Evolutionary conservation across 257 asterid genomes (phyloP).

Genomic region (Paulownia fortunei): DNA sequence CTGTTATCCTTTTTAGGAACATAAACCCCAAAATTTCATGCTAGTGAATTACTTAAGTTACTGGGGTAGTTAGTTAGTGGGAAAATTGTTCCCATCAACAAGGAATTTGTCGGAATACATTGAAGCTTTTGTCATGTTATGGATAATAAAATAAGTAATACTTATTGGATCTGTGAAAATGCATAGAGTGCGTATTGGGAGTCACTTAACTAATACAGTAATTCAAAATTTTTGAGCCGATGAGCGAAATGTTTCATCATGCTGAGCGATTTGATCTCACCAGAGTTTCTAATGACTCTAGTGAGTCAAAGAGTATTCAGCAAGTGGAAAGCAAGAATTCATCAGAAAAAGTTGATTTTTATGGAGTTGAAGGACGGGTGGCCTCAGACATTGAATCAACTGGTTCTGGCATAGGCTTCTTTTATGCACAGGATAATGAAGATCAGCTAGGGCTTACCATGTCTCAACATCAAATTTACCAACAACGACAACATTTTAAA

Average conservation of each 20-base stretch:
- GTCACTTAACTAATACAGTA: not conserved
- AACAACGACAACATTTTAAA: not conserved
- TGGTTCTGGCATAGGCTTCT: not conserved
- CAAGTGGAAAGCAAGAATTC: not conserved
- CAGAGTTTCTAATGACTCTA: not conserved
- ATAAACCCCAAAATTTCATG: not conserved
- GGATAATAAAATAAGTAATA: not conserved
- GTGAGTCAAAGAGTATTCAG: constrained; percentile 3
- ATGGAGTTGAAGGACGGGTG: not conserved
- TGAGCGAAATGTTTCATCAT: constrained; percentile 8
- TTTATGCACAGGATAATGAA: not conserved
- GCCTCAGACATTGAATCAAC: not conserved
- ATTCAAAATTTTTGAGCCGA: not conserved
- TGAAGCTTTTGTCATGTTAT: not conserved
- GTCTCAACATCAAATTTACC: not conserved
- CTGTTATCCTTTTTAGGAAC: not conserved
- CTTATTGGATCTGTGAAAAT: too few relatives aligned
- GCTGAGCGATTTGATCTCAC: constrained; percentile 1
- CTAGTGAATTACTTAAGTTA: too few relatives aligned
- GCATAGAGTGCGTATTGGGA: not conserved
- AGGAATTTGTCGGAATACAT: not conserved
- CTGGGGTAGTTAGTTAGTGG: too few relatives aligned
- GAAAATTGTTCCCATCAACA: too few relatives aligned
- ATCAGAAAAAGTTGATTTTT: not conserved
- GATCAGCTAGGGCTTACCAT: not conserved